Evolutionary conservation across 352 stramenopile genomes (phyloP).

Genomic region (Phytopythium aichiense): DNA sequence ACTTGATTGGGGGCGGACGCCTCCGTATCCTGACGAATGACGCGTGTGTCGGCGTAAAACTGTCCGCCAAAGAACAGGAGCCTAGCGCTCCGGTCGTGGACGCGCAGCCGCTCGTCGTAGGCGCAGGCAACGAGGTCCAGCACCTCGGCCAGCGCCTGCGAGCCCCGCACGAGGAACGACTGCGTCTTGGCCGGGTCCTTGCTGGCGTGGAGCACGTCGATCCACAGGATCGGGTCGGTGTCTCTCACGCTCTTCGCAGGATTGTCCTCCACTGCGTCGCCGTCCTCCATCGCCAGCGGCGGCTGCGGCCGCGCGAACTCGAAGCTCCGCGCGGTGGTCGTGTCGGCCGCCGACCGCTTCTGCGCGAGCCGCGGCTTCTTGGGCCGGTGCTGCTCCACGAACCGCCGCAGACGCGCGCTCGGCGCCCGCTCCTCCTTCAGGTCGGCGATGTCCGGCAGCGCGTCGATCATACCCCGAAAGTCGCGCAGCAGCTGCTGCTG

Average conservation of each 20-base stretch:
- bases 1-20: not conserved
- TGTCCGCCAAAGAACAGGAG: constrained; percentile 54
- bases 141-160: constrained; percentile 43
- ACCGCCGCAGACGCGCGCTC: constrained; percentile 40
- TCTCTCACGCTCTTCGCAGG: constrained; percentile 1
- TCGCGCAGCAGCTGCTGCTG: constrained; percentile 23
- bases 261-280: constrained; percentile 5
- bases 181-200: constrained; percentile 64
- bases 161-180: constrained; percentile 68
- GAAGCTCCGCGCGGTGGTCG: constrained; percentile 51
- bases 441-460: constrained; percentile 34
- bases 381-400: constrained; percentile 44
- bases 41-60: constrained; percentile 59
- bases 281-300: constrained; percentile 7
- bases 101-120: constrained; percentile 52
- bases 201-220: constrained; percentile 68
- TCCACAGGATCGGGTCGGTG: constrained; percentile 56
- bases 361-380: constrained; percentile 42
- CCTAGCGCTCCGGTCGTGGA: constrained; percentile 36
- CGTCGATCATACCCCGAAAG: constrained; percentile 23
- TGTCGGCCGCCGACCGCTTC: constrained; percentile 60
- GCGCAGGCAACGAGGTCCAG: constrained; percentile 63
- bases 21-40: constrained; percentile 2
- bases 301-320: constrained; percentile 45
- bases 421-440: constrained; percentile 39